Percentiles rank a stretch among this genome's conserved stretches.
These are phyloP conservation scores for Sclerospora graminicola DNA, from an alignment of 352 stramenopile species.

Conservation along the genomic window DNA sequence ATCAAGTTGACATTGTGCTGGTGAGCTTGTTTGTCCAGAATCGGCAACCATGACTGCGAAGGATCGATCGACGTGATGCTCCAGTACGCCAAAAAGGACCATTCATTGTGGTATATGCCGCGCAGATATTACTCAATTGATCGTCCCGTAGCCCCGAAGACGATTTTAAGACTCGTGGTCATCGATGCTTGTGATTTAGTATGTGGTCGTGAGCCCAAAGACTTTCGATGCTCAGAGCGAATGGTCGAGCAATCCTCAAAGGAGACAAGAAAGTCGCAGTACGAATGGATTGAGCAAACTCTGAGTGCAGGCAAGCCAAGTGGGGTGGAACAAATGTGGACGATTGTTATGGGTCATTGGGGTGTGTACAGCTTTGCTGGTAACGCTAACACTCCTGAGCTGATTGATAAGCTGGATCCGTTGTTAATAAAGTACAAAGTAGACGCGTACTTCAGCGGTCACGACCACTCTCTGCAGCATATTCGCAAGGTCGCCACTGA, in stretches of 20 bases:
- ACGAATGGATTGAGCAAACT: constrained; percentile 64
- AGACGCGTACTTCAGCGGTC: constrained; percentile 81
- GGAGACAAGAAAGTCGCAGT: constrained; percentile 48
- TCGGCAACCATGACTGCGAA: constrained; percentile 85
- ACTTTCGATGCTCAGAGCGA: constrained; percentile 58
- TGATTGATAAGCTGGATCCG: constrained; percentile 63
- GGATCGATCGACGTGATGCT: constrained; percentile 76
- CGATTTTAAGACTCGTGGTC: constrained; percentile 69
- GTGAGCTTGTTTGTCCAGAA: constrained; percentile 19
- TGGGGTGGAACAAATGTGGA: constrained; percentile 78
- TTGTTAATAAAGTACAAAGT: constrained; percentile 75
- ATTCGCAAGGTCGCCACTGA: constrained; percentile 38
- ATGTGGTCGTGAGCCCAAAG: constrained; percentile 66
- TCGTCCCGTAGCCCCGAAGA: constrained; percentile 63
- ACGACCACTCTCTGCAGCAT: constrained; percentile 82
- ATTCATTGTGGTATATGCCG: constrained; percentile 74
- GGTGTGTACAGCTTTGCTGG: constrained; percentile 77
- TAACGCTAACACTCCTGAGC: constrained; percentile 67
- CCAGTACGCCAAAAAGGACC: constrained; percentile 52
- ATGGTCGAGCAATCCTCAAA: constrained; percentile 74
- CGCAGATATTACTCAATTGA: constrained; percentile 74
- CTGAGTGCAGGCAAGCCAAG: constrained; percentile 44
- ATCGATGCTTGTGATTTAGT: constrained; percentile 78
- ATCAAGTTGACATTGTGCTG: not conserved
- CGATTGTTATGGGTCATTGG: constrained; percentile 76